Evolutionary conservation across 2,329 filamentous ascomycete species (phyloP), one percentile per base, ranked within the genome.

Genomic region (Furcasterigmium furcatum): DNA sequence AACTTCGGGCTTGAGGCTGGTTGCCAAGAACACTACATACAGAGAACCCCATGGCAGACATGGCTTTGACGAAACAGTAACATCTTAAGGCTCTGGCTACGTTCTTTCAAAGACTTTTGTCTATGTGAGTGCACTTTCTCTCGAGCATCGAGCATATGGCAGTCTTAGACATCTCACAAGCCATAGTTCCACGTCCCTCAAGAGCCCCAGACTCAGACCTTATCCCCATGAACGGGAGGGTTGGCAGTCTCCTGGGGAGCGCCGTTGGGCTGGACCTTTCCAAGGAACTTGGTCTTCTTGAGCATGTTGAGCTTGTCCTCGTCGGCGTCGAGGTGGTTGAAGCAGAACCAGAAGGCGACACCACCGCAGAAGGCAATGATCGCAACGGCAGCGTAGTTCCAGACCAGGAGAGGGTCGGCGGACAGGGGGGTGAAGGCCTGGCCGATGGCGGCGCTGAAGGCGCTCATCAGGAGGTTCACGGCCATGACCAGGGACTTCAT

Each of bases 401-500:
- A 88, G 4, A 85, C 76, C 32, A 88, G 70, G 20, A 85, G 64
- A 2, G 85, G 85, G 58, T 88, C 83, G 7, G 68, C 72, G 0
- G 79, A 77, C 2, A 88, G 67, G 1, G 77, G 70, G 8, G 79
- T 77, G 32, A 87, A 76, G 1, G 83, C 84, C 68, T 88, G 81
- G n/a, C 83, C 84, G 41, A 91, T 67, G 29, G 86, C 85, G 24
- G 82, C 74, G 1, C 82, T 81, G 53, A 91, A 73, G 46, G 85
- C 86, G 24, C 74, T 83, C 75, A 81, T 88, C 70, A 87, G 84
- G 32, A 89, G 73, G 58, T 83, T 83, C 56, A 90, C 72, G 18
- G 80, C 79, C 64, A 79, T 75, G 55, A 91, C 85, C n/a, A 91
- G 73, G 2, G 83, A 87, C 53, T 85, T 84, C 87, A 91, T 91